Conservation (phyloP, 1,284 basidiomycete genomes). For the Fomes fomentarius region DNA sequence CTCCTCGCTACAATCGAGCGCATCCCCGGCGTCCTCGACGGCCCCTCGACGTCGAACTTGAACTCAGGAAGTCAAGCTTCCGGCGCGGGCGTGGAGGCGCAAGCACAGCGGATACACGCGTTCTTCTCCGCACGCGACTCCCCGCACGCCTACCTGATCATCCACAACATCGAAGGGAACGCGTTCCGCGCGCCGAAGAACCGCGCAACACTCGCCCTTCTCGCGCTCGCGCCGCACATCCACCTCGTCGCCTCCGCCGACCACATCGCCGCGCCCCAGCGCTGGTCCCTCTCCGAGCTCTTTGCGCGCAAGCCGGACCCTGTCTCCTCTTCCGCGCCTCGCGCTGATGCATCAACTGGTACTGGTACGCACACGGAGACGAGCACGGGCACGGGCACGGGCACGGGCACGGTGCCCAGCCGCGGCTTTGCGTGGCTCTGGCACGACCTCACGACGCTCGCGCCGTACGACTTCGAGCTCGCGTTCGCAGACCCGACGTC, state of each 20-base stretch:
- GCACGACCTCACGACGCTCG: constrained; percentile 86
- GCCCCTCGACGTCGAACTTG: constrained; percentile 34
- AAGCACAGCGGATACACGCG: constrained; percentile 64
- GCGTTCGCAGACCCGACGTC: constrained; percentile 67
- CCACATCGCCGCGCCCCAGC: constrained; percentile 79
- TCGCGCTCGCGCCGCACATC: constrained; percentile 73
- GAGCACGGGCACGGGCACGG: no score
- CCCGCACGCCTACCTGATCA: constrained; percentile 68
- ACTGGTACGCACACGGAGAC: no score
- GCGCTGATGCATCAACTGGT: background rate
- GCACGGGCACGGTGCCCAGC: constrained; percentile 49
- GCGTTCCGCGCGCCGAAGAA: constrained; percentile 65
- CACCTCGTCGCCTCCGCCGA: constrained; percentile 86
- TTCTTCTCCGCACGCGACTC: constrained; percentile 47
- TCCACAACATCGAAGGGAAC: constrained; percentile 88
- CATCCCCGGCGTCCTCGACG: constrained; percentile 51
- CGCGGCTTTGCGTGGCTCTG: constrained; percentile 83
- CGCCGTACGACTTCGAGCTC: constrained; percentile 81
- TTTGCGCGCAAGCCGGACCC: constrained; percentile 51
- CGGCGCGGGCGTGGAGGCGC: constrained; percentile 52
- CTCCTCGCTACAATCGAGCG: constrained; percentile 70
- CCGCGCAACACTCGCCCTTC: constrained; percentile 64
- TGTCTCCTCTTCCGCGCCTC: background rate
- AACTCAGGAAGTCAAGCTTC: background rate
- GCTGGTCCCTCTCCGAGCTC: constrained; percentile 71